Percentiles rank a stretch among this genome's conserved stretches.
These are phyloP conservation scores for Thalassiosira livingstoniorum DNA, from an alignment of 352 stramenopile species.

Conservation along the genomic window DNA sequence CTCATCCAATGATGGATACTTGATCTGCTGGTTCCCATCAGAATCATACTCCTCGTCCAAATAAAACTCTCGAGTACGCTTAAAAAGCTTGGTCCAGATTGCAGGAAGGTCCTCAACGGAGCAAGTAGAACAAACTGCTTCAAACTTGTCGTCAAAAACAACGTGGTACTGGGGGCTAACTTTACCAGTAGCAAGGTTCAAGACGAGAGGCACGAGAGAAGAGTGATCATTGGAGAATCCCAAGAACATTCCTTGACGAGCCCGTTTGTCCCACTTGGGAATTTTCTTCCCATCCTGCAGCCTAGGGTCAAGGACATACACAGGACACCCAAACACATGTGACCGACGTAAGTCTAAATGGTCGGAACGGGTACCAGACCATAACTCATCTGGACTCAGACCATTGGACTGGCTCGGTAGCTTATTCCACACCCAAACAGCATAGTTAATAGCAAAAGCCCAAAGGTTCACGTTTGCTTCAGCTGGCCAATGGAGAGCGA, in stretches of 20 bases:
- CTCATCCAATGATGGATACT: not conserved
- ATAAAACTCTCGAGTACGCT: not conserved
- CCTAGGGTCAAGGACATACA: conserved; percentile 50
- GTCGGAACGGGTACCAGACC: not conserved
- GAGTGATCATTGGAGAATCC: conserved; percentile 8
- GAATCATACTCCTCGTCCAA: not conserved
- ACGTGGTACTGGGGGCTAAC: conserved; percentile 63
- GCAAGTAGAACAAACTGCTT: conserved; percentile 19
- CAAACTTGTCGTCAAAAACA: conserved; percentile 56
- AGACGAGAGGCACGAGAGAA: conserved; percentile 39
- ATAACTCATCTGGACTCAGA: conserved; percentile 8
- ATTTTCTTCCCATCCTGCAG: conserved; percentile 36
- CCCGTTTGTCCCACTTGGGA: conserved; percentile 21
- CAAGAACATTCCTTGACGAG: conserved; percentile 13
- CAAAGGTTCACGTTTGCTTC: conserved; percentile 39
- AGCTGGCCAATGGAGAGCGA: conserved; percentile 56
- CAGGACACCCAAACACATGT: conserved; percentile 65
- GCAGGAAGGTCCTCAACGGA: not conserved
- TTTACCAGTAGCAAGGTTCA: conserved; percentile 39
- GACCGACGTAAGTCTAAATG: not conserved
- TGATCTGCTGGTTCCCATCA: not conserved
- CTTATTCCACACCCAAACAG: conserved; percentile 58
- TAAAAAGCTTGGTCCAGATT: not conserved
- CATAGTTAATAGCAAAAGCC: conserved; percentile 57
- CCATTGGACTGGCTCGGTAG: conserved; percentile 12